Conservation (phyloP, 768 basidiomycete genomes). For the Sistotremastrum suecicum region DNA sequence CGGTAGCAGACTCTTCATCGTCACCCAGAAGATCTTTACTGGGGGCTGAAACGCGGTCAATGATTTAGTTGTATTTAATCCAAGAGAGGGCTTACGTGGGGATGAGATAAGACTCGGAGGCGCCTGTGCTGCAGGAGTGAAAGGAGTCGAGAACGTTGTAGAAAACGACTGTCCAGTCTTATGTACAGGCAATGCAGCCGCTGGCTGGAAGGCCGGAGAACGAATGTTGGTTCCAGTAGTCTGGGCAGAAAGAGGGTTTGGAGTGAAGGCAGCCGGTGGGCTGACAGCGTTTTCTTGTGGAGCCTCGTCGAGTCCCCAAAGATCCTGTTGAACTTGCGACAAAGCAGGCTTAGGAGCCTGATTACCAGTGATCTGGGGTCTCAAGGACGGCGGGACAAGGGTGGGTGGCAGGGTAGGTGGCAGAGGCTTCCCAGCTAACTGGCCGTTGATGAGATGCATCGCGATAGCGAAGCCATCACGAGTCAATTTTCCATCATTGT, state of each 20-base stretch:
- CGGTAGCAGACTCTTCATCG: constrained; percentile 42
- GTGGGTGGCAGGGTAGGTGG: constrained; percentile 55
- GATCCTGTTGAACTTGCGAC: not conserved
- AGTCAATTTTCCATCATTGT: constrained; percentile 74
- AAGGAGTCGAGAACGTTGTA: constrained; percentile 22
- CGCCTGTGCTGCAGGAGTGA: not conserved
- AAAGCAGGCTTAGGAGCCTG: constrained; percentile 20
- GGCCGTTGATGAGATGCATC: constrained; percentile 83
- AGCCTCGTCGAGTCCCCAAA: no score
- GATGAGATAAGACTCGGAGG: not conserved
- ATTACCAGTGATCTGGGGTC: constrained; percentile 19
- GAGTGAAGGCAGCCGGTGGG: not conserved
- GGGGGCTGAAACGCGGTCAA: constrained; percentile 3
- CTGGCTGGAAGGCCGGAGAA: not conserved
- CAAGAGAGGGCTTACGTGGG: not conserved
- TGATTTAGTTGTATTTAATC: not conserved
- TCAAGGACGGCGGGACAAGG: constrained; percentile 74
- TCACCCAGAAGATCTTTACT: constrained; percentile 54
- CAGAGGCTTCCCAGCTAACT: constrained; percentile 64
- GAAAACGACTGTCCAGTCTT: constrained; percentile 28
- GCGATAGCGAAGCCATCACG: constrained; percentile 93
- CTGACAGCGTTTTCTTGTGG: not conserved
- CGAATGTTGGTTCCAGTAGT: not conserved
- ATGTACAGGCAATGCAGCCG: constrained; percentile 11
- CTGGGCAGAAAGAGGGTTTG: not conserved